Evolutionary conservation across 129 eudicot genomes (phyloP).

Genomic region (Solidago caesia): DNA sequence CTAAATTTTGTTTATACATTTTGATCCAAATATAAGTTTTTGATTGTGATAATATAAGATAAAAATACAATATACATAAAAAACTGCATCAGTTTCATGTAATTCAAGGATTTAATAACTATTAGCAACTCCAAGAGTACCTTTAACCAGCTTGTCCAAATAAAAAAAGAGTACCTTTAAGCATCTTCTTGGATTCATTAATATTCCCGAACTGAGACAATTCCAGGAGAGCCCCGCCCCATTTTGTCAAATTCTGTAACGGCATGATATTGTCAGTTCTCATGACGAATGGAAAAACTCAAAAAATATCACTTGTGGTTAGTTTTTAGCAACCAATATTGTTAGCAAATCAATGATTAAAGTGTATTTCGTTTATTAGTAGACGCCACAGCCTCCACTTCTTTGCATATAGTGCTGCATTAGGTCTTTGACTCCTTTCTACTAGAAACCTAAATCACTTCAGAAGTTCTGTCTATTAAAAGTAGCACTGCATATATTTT

Average conservation of each 20-base stretch:
- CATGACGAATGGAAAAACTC: slow-evolving; percentile 1
- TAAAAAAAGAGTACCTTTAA: slow-evolving; percentile 27
- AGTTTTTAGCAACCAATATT: not conserved
- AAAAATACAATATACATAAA: not conserved
- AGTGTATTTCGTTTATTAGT: not conserved
- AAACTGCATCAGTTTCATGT: slow-evolving; percentile 7
- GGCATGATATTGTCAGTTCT: slow-evolving; percentile 11
- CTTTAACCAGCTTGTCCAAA: slow-evolving; percentile 26
- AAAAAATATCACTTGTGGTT: not conserved
- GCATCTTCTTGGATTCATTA: slow-evolving; percentile 38
- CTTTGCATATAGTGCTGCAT: not conserved
- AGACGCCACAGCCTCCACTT: not conserved
- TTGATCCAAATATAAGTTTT: not conserved
- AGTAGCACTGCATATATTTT: slow-evolving; percentile 1
- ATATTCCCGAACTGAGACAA: slow-evolving; percentile 38
- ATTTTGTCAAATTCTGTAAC: slow-evolving; percentile 40
- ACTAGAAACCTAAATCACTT: slow-evolving; percentile 6
- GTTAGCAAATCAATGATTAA: not conserved
- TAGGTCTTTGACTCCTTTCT: not conserved
- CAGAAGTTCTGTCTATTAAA: not conserved
- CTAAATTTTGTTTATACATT: slow-evolving; percentile 32
- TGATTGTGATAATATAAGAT: not conserved
- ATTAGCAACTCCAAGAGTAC: slow-evolving; percentile 23
- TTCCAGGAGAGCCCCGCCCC: slow-evolving; percentile 44
- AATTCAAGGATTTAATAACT: not conserved